Evolutionary conservation across 2,329 filamentous ascomycete species (phyloP).

Genomic region (Sporothrix variecibatus): DNA sequence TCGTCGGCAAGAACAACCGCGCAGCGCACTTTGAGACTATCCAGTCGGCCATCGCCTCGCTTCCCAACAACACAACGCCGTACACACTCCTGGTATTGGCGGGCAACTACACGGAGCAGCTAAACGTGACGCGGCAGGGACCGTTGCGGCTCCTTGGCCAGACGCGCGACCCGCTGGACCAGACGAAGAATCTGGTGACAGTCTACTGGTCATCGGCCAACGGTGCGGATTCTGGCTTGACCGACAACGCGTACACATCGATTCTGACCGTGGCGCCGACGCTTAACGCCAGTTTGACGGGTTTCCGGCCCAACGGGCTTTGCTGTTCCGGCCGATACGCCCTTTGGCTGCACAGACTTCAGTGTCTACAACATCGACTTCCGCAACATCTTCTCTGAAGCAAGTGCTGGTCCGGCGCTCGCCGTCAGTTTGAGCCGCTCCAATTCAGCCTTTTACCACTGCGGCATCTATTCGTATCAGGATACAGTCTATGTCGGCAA

Average conservation of each 20-base stretch:
- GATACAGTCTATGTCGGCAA: slow-evolving; percentile 71
- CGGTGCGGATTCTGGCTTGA: slow-evolving; percentile 42
- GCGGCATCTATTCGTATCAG: slow-evolving; percentile 67
- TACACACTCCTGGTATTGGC: slow-evolving; percentile 61
- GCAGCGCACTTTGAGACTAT: slow-evolving; percentile 44
- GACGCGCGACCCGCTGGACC: slow-evolving; percentile 47
- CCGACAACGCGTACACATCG: slow-evolving; percentile 64
- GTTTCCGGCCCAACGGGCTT: slow-evolving; percentile 62
- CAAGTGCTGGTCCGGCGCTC: slow-evolving; percentile 56
- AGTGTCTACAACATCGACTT: slow-evolving; percentile 69
- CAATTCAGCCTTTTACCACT: slow-evolving; percentile 68
- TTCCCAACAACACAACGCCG: slow-evolving; percentile 45
- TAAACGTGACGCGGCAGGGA: slow-evolving; percentile 64
- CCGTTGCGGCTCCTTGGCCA: slow-evolving; percentile 62
- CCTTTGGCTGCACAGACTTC: slow-evolving; percentile 65
- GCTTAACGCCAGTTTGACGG: slow-evolving; percentile 62
- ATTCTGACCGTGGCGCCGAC: slow-evolving; percentile 65
- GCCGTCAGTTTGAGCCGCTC: slow-evolving; percentile 63
- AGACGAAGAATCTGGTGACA: slow-evolving; percentile 50
- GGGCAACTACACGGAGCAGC: slow-evolving; percentile 63
- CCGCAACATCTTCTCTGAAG: slow-evolving; percentile 51
- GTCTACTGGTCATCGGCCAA: slow-evolving; percentile 61
- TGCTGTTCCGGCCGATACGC: slow-evolving; percentile 60
- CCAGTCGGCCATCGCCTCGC: slow-evolving; percentile 45
- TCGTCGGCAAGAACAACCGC: slow-evolving; percentile 37